Percentiles rank a stretch among this genome's conserved stretches.
Evolutionary conservation across 352 stramenopile species (phyloP).

Genomic region (Phytopythium ostracodes): DNA sequence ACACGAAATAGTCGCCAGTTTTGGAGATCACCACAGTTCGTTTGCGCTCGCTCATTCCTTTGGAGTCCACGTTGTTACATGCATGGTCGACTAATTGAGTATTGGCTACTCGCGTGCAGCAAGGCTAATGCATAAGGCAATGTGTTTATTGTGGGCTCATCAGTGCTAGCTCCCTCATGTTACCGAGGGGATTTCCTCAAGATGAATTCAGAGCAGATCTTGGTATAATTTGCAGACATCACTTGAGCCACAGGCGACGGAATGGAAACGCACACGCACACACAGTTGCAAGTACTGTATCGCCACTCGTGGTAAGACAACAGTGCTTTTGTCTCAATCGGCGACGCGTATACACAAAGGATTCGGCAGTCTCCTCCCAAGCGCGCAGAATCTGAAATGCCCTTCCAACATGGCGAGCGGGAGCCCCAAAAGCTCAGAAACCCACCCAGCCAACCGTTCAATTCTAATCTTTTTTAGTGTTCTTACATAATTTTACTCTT

Average conservation of each 20-base stretch:
- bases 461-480: not conserved
- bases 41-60: no score
- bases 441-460: not conserved
- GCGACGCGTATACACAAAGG: no score
- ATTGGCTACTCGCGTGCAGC: no score
- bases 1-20: not conserved
- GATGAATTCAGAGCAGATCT: constrained; percentile 80
- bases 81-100: no score
- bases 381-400: not conserved
- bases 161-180: constrained; percentile 70
- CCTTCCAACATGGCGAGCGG: not conserved
- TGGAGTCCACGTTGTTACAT: no score
- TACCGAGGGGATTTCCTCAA: constrained; percentile 81
- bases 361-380: no score
- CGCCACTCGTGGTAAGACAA: no score
- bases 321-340: no score
- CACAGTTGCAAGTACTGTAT: no score
- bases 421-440: not conserved
- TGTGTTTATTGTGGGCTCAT: constrained; percentile 33
- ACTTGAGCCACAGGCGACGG: constrained; percentile 22
- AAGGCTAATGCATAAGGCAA: no score
- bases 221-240: constrained; percentile 78
- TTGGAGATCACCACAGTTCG: not conserved
- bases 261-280: not conserved
- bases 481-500: not conserved